Conservation (phyloP, 192 early-diverging fungal species). For the Cladochytrium replicatum region DNA sequence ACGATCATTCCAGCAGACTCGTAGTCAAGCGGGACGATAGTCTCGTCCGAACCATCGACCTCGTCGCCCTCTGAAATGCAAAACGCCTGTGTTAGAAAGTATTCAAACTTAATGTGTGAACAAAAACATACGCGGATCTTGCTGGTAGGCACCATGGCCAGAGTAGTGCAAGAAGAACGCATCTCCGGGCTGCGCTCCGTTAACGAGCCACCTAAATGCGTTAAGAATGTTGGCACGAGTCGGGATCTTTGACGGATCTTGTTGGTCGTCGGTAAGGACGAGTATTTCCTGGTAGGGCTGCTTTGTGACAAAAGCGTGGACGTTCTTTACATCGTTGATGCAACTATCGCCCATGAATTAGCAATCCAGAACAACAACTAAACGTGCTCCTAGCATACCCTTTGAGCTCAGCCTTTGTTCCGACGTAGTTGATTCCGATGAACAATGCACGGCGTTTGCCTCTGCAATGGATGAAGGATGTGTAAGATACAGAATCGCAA, state of each 20-base stretch:
- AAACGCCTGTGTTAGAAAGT: background rate
- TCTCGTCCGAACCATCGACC: constrained; percentile 30
- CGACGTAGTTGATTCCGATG: constrained; percentile 21
- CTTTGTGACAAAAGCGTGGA: constrained; percentile 4
- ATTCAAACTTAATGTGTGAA: too few species aligned
- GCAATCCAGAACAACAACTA: background rate
- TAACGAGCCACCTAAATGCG: constrained; percentile 4
- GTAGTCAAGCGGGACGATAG: constrained; percentile 41
- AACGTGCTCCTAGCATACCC: background rate
- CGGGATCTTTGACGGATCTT: constrained; percentile 8
- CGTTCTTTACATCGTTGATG: constrained; percentile 8
- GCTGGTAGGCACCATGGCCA: constrained; percentile 17
- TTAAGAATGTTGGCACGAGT: constrained; percentile 11
- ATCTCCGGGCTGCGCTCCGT: constrained; percentile 7
- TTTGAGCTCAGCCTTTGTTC: constrained; percentile 13
- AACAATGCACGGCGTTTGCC: too few species aligned
- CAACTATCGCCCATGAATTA: background rate
- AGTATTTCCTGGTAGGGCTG: background rate
- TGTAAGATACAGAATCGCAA: too few species aligned
- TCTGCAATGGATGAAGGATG: too few species aligned
- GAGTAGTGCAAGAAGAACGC: constrained; percentile 11
- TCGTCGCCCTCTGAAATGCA: constrained; percentile 25
- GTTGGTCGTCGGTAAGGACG: constrained; percentile 8
- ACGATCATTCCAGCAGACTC: constrained; percentile 26
- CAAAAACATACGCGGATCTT: background rate